Base-by-base conservation (phyloP, 2,329 filamentous ascomycete species). In the Fusarium sp. region DNA sequence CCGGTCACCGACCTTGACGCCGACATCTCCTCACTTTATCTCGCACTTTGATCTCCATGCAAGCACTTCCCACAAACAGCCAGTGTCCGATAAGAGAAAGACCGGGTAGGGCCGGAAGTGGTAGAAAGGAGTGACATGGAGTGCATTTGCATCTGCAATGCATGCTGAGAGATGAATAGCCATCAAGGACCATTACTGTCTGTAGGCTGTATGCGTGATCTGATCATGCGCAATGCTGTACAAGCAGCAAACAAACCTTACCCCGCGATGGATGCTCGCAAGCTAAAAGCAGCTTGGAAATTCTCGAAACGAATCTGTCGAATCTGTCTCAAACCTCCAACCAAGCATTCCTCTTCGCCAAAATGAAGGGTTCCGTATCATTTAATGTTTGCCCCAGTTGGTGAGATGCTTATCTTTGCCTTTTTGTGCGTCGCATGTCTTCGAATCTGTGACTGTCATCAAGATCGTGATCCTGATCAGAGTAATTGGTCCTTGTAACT, bases 51-150 rank as follows among this genome's bases (percentile, higher is more conserved):
- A 53, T 53, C 14, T 42, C 50, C 34, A 63, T 71, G 57, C 59
- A 65, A 71, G 42, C 64, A 68, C 65, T 72, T 69, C 55, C 34
- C 56, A 66, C 61, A 47, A 71, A 66, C 59, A 30, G 34, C 20
- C 51, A 16, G 20, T 46, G 32, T 47, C 50, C 22, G 49, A 70
- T 63, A 59, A 71, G 63, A 50, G 46, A 54, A 56, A 61, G 42
- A 43, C 59, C 68, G 64, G 64, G 68, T 53, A 49, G 50, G 54
- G 56, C 65, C 68, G 68, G 68, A 57, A 71, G 50, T 16, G 52
- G 27, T 32, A 55, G 40, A 29, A 46, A 34, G 42, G 54, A 61
- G 46, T 56, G 49, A 46, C 45, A 56, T 53, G 67, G 57, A 54
- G 42, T 50, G 51, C 30, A 53, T 40, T 42, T 52, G 30, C 34